Percentiles rank a stretch among this genome's conserved stretches.
These are phyloP conservation scores for Crotalaria pallida DNA, from an alignment of 306 rosid genomes.

Conservation along the genomic window DNA sequence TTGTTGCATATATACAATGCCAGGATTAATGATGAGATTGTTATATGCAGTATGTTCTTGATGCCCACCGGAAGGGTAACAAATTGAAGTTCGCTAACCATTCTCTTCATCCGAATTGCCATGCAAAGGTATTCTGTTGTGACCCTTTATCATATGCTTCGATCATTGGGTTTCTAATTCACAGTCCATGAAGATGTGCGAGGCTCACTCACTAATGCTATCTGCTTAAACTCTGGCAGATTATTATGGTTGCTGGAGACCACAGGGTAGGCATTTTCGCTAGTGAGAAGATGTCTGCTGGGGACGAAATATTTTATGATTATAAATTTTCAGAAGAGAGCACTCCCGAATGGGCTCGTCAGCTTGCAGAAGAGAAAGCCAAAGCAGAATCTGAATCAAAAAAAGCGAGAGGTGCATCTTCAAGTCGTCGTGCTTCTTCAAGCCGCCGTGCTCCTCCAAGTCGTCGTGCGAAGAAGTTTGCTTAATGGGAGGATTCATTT, in stretches of 20 bases:
- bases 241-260: slow-evolving; percentile 97
- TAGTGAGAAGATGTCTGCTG: slow-evolving; percentile 81
- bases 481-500: slow-evolving; percentile 37
- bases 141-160: neutral
- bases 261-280: slow-evolving; percentile 98
- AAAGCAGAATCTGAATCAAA: slow-evolving; percentile 74
- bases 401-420: slow-evolving; percentile 82
- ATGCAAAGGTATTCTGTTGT: slow-evolving; percentile 68
- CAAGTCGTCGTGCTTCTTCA: slow-evolving; percentile 87
- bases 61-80: slow-evolving; percentile 95
- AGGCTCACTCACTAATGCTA: neutral
- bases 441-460: slow-evolving; percentile 85
- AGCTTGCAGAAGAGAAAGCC: no score
- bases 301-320: slow-evolving; percentile 94
- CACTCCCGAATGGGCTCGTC: slow-evolving; percentile 97
- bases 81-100: slow-evolving; percentile 97
- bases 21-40: neutral
- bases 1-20: neutral
- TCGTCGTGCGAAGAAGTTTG: slow-evolving; percentile 95
- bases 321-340: slow-evolving; percentile 90
- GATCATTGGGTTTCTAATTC: neutral
- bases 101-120: slow-evolving; percentile 95
- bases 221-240: slow-evolving; percentile 44
- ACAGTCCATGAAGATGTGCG: neutral
- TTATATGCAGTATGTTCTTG: slow-evolving; percentile 81